Conservation (phyloP, 1,139 yeast species). For the Entelexis paramagnoliae region DNA sequence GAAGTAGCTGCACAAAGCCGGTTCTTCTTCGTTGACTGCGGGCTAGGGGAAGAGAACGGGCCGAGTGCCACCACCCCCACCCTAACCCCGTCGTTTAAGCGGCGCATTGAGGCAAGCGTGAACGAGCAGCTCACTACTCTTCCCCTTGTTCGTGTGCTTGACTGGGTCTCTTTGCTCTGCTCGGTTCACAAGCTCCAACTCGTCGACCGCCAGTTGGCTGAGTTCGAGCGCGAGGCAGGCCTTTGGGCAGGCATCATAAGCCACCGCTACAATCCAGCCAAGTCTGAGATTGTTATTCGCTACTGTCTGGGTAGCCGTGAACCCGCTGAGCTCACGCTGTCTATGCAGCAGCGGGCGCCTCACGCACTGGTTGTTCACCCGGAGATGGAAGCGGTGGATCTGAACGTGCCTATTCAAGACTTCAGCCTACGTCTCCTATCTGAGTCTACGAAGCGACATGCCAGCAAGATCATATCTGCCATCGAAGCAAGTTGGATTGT, state of each 20-base stretch:
- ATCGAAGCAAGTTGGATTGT: constrained; percentile 15
- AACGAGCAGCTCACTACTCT: constrained; percentile 47
- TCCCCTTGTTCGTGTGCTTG: constrained; percentile 53
- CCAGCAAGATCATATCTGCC: constrained; percentile 6
- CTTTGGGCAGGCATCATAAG: constrained; percentile 60
- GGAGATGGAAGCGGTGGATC: background rate
- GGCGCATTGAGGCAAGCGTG: constrained; percentile 44
- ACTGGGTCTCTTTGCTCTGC: constrained; percentile 58
- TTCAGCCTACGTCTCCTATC: constrained; percentile 9
- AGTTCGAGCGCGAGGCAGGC: constrained; percentile 39
- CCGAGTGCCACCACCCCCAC: background rate
- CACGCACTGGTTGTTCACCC: constrained; percentile 9
- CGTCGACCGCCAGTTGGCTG: constrained; percentile 54
- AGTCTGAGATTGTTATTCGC: constrained; percentile 27
- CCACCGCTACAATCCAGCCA: constrained; percentile 37
- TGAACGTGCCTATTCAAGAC: background rate
- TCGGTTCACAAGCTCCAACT: constrained; percentile 64
- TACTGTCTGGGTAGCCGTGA: constrained; percentile 59
- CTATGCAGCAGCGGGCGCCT: constrained; percentile 42
- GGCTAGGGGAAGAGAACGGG: constrained; percentile 32
- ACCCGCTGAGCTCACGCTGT: constrained; percentile 41
- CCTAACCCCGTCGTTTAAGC: constrained; percentile 6
- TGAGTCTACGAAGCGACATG: constrained; percentile 15
- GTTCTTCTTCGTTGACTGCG: constrained; percentile 67
- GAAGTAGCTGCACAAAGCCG: constrained; percentile 42